These are phyloP conservation scores for Cystobasidium ongulense DNA, from an alignment of 768 basidiomycete genomes.

Conservation along the genomic window DNA sequence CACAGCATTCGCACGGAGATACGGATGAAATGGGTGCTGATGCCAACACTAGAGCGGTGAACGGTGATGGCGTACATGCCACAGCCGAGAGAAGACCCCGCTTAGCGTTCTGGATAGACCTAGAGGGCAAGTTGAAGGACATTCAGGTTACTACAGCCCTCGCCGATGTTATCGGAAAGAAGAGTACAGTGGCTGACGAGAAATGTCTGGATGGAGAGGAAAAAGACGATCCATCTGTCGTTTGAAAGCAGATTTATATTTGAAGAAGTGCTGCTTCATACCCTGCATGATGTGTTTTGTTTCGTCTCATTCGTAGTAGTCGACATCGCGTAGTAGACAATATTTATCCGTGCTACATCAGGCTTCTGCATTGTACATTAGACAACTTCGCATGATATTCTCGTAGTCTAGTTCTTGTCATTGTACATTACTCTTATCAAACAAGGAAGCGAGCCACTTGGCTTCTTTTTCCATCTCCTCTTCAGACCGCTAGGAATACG, in stretches of 20 bases:
- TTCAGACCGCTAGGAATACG: constrained; percentile 47
- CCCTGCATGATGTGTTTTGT: too few species aligned
- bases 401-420: neutral
- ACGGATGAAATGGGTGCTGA: neutral
- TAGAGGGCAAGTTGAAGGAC: neutral
- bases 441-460: constrained; percentile 57
- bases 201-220: too few species aligned
- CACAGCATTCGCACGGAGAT: neutral
- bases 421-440: constrained; percentile 41
- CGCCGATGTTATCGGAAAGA: neutral
- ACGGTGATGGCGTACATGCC: neutral
- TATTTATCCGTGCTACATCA: too few species aligned
- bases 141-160: neutral
- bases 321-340: too few species aligned
- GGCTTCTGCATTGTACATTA: neutral
- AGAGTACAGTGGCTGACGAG: neutral
- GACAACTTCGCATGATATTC: neutral
- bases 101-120: neutral
- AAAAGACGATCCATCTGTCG: too few species aligned
- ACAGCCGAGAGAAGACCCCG: neutral
- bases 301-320: too few species aligned
- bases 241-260: too few species aligned
- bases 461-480: constrained; percentile 79
- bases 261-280: too few species aligned
- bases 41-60: neutral